Conservation (phyloP, 148 eudicot species). For the Cornus controversa region DNA sequence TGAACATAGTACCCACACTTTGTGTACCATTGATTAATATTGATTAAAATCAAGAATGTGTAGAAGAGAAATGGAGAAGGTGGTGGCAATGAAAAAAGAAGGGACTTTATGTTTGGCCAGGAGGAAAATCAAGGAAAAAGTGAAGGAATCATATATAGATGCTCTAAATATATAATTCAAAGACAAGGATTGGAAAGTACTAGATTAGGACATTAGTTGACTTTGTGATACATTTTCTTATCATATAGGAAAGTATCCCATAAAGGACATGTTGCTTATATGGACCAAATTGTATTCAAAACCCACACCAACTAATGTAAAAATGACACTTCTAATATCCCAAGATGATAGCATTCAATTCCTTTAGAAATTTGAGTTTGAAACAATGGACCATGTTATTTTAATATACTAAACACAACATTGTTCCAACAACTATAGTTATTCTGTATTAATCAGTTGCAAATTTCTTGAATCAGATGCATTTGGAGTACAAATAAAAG, state of each 20-base stretch:
- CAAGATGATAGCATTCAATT: not conserved
- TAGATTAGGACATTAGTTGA: not conserved
- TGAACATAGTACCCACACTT: slow-evolving; percentile 13
- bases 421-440: too few relatives aligned
- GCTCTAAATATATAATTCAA: too few relatives aligned
- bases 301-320: not conserved
- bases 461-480: too few relatives aligned
- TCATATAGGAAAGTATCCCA: too few relatives aligned
- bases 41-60: not conserved
- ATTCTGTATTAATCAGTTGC: too few relatives aligned
- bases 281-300: not conserved
- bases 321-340: not conserved
- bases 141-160: too few relatives aligned
- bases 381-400: too few relatives aligned
- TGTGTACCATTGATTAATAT: not conserved
- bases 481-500: too few relatives aligned
- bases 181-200: too few relatives aligned
- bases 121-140: not conserved
- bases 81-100: not conserved
- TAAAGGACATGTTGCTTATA: not conserved
- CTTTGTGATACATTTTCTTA: not conserved
- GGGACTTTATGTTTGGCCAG: not conserved
- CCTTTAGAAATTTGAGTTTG: not conserved
- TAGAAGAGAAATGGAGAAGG: not conserved
- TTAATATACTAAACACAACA: too few relatives aligned